Evolutionary conservation across 2,329 filamentous ascomycete species (phyloP).

Genomic region (Periconia sp.): DNA sequence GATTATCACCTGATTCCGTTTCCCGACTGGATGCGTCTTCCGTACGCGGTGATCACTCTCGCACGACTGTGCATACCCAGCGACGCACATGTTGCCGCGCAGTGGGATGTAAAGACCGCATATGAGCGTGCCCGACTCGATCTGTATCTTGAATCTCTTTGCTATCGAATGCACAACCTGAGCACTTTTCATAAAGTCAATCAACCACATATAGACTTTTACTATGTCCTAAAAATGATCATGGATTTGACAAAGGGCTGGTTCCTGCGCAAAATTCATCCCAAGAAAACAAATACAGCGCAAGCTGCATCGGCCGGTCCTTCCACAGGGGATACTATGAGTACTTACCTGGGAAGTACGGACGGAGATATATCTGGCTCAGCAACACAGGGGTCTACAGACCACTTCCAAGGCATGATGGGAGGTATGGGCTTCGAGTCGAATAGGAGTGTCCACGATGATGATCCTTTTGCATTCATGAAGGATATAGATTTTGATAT

Average conservation of each 20-base stretch:
- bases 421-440: slow-evolving; percentile 1
- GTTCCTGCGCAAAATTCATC: slow-evolving; percentile 35
- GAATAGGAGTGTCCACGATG: slow-evolving; percentile 8
- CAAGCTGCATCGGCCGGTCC: slow-evolving; percentile 4
- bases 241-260: slow-evolving; percentile 36
- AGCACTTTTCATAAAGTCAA: slow-evolving; percentile 30
- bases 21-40: slow-evolving; percentile 41
- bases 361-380: no score
- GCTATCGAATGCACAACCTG: slow-evolving; percentile 39
- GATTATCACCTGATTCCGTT: slow-evolving; percentile 41
- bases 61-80: slow-evolving; percentile 37
- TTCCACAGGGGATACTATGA: slow-evolving; percentile 13
- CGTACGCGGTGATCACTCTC: slow-evolving; percentile 35
- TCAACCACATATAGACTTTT: slow-evolving; percentile 37
- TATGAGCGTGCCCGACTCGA: slow-evolving; percentile 39
- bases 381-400: no score
- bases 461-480: slow-evolving; percentile 32
- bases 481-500: slow-evolving; percentile 37
- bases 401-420: no score
- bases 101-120: slow-evolving; percentile 41
- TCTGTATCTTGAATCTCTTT: slow-evolving; percentile 39
- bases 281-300: slow-evolving; percentile 3
- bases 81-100: slow-evolving; percentile 23
- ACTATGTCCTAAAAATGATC: slow-evolving; percentile 36
- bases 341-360: no score